These are phyloP conservation scores for Fagus sylvatica DNA, from an alignment of 306 rosid species.

Conservation along the genomic window DNA sequence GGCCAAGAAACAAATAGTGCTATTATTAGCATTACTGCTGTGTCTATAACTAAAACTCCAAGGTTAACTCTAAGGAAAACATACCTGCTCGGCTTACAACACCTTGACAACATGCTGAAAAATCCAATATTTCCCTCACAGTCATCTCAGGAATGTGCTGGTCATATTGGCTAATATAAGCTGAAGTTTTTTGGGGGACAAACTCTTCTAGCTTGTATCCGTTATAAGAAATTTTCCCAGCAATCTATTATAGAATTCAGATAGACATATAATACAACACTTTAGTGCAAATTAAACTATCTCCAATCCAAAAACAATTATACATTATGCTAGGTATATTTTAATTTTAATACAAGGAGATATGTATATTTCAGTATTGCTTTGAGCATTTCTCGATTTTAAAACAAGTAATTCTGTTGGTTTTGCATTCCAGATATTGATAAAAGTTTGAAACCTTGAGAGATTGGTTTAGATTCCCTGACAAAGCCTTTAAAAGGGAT, in stretches of 20 bases:
- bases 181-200: conserved; percentile 63
- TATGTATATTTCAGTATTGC: neutral
- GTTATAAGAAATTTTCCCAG: conserved; percentile 58
- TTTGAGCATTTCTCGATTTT: no score
- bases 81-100: conserved; percentile 62
- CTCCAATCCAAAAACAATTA: neutral
- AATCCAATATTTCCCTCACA: conserved; percentile 77
- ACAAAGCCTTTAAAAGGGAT: conserved; percentile 41
- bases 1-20: conserved; percentile 3
- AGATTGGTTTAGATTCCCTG: conserved; percentile 38
- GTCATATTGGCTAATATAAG: conserved; percentile 76
- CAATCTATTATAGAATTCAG: conserved; percentile 26
- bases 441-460: conserved; percentile 30
- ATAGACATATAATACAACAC: conserved; percentile 1
- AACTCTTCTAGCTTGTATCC: conserved; percentile 59
- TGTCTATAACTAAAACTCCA: neutral
- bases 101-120: conserved; percentile 77
- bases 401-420: no score
- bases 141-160: conserved; percentile 70
- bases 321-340: neutral
- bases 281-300: no score
- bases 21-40: neutral
- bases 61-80: conserved; percentile 16
- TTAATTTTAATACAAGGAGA: neutral
- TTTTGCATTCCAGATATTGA: no score